Percentiles rank a stretch among this genome's conserved stretches.
These are phyloP conservation scores for Neurospora tetraspora DNA, from an alignment of 495 filamentous ascomycete species.

Conservation along the genomic window DNA sequence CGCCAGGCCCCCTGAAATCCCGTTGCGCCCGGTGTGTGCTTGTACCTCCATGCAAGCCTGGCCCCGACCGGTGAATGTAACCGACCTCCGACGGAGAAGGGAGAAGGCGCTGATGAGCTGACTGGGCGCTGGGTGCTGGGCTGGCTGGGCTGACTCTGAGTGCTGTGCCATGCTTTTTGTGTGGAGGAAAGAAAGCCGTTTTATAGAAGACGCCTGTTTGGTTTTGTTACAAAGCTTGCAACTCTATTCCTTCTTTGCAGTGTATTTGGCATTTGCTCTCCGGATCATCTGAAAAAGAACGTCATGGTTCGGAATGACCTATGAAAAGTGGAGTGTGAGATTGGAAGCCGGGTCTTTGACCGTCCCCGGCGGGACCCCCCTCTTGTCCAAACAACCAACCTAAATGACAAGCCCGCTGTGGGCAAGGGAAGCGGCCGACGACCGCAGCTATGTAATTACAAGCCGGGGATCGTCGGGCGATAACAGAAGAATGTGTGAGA, in stretches of 20 bases:
- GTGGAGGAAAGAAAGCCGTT: background rate
- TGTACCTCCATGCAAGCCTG: background rate
- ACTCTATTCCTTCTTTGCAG: background rate
- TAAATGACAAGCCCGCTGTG: background rate
- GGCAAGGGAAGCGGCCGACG: background rate
- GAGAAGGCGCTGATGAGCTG: background rate
- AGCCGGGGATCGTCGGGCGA: too few species aligned
- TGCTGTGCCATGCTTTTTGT: background rate
- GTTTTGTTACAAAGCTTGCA: background rate
- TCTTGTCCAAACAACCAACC: background rate
- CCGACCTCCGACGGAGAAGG: background rate
- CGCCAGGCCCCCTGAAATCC: background rate
- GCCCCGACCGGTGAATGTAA: background rate
- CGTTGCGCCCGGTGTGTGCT: background rate
- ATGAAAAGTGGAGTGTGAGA: background rate
- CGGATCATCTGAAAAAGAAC: background rate
- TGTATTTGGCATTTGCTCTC: background rate
- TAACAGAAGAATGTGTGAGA: background rate
- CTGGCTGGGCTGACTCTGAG: background rate
- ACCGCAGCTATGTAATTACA: background rate
- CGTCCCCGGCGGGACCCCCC: background rate
- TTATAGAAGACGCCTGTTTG: background rate
- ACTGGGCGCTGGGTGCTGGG: background rate
- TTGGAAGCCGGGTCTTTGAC: background rate
- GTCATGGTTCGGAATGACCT: background rate